These are phyloP conservation scores for Aspergillus olivimuriae DNA, from an alignment of 495 filamentous ascomycete genomes.

Conservation along the genomic window DNA sequence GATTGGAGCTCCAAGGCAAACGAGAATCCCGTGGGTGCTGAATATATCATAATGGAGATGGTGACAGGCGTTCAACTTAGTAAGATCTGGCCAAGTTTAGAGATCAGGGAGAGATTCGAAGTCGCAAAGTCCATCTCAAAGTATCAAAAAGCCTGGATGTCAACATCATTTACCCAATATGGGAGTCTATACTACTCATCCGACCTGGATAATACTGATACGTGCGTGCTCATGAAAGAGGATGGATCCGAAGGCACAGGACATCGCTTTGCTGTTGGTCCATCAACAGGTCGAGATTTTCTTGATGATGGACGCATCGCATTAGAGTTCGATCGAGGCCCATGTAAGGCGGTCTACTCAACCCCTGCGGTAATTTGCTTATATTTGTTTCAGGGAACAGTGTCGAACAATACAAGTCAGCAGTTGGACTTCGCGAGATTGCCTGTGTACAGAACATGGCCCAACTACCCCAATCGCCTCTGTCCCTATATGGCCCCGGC, in stretches of 20 bases:
- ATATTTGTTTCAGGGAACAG: conserved; percentile 17
- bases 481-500: conserved; percentile 25
- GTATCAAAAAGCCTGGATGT: conserved; percentile 22
- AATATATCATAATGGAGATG: conserved; percentile 36
- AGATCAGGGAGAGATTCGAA: conserved; percentile 15
- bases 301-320: conserved; percentile 19
- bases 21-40: conserved; percentile 23
- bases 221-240: conserved; percentile 5
- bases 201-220: conserved; percentile 7
- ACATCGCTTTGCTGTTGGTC: conserved; percentile 20
- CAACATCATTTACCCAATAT: conserved; percentile 19
- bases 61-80: conserved; percentile 17
- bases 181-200: conserved; percentile 23
- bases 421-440: conserved; percentile 23
- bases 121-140: conserved; percentile 20
- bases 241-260: conserved; percentile 9
- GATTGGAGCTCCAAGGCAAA: conserved; percentile 19
- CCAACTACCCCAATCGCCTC: conserved; percentile 15
- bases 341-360: conserved; percentile 18
- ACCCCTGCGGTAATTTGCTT: background rate
- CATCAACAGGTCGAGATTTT: conserved; percentile 20
- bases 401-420: conserved; percentile 18
- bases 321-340: conserved; percentile 22
- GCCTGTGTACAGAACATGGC: conserved; percentile 17
- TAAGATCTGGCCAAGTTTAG: conserved; percentile 18